These are phyloP conservation scores for Pachysandra terminalis DNA, from an alignment of 164 flowering plant species.

Conservation along the genomic window DNA sequence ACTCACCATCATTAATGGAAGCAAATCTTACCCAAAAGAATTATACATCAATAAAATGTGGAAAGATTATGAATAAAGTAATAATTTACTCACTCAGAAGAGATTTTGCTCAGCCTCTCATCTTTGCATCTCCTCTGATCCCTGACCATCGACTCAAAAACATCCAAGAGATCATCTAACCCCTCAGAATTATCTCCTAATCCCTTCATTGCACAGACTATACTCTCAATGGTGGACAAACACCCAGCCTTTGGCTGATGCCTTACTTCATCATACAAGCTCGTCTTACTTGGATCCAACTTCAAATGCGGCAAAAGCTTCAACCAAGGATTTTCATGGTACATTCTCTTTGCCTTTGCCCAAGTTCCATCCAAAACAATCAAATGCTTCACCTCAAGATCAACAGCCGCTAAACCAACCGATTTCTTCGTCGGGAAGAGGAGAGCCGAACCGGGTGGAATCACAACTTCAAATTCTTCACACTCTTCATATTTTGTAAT, in stretches of 20 bases:
- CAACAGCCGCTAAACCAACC: conserved; percentile 30
- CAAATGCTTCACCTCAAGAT: conserved; percentile 66
- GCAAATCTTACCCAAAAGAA: too few species aligned
- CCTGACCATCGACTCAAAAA: conserved; percentile 75
- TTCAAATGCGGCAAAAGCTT: conserved; percentile 74
- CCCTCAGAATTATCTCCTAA: conserved; percentile 53
- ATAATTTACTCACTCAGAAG: conserved; percentile 4
- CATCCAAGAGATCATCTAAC: conserved; percentile 62
- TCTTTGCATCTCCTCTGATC: conserved; percentile 78
- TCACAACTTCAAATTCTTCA: conserved; percentile 52
- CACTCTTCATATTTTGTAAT: conserved; percentile 30
- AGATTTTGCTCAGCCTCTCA: conserved; percentile 44
- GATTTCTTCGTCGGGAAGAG: conserved; percentile 62
- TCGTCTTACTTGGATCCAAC: conserved; percentile 50
- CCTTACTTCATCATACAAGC: conserved; percentile 79
- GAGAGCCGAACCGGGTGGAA: conserved; percentile 70
- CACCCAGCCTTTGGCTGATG: conserved; percentile 68
- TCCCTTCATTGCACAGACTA: conserved; percentile 65
- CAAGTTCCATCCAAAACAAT: conserved; percentile 95
- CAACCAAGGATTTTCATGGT: conserved; percentile 87
- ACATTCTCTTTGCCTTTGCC: conserved; percentile 79
- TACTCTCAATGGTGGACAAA: conserved; percentile 89
- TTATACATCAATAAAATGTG: too few species aligned
- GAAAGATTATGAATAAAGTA: too few species aligned
- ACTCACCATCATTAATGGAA: too few species aligned